phyloP scores from a whole-genome alignment of 1,284 basidiomycete species.

The Cutaneotrichosporon mucoides region DNA sequence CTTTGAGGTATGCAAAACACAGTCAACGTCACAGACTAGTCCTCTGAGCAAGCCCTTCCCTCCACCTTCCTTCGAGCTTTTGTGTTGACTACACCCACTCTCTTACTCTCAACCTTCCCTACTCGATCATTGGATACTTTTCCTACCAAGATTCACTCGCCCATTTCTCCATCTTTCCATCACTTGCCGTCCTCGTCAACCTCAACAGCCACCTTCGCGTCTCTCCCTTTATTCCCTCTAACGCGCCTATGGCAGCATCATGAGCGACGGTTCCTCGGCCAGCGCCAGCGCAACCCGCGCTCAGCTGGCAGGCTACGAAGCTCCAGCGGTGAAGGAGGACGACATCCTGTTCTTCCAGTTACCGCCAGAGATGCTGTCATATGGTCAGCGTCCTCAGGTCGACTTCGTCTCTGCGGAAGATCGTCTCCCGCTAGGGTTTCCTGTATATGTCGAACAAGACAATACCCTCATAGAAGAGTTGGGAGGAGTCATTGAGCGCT shows the following conservation, averaged over 20 bases:
- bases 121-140: too few species aligned
- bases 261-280: not conserved
- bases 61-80: too few species aligned
- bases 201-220: not conserved
- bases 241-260: not conserved
- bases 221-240: too few species aligned
- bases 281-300: not conserved
- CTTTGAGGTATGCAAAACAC: too few species aligned
- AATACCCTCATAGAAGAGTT: too few species aligned
- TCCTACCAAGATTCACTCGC: too few species aligned
- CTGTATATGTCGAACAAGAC: too few species aligned
- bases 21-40: too few species aligned
- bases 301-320: not conserved
- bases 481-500: too few species aligned
- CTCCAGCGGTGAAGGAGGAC: not conserved
- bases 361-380: not conserved
- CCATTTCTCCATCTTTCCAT: not conserved
- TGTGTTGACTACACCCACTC: too few species aligned
- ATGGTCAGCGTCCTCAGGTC: not conserved
- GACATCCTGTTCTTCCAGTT: not conserved
- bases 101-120: too few species aligned
- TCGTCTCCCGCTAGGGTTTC: not conserved
- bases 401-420: not conserved
- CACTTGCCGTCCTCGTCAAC: not conserved
- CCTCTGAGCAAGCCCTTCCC: too few species aligned